Evolutionary conservation across 2,329 filamentous ascomycete genomes (phyloP).

Genomic region (Fusarium oxysporum): DNA sequence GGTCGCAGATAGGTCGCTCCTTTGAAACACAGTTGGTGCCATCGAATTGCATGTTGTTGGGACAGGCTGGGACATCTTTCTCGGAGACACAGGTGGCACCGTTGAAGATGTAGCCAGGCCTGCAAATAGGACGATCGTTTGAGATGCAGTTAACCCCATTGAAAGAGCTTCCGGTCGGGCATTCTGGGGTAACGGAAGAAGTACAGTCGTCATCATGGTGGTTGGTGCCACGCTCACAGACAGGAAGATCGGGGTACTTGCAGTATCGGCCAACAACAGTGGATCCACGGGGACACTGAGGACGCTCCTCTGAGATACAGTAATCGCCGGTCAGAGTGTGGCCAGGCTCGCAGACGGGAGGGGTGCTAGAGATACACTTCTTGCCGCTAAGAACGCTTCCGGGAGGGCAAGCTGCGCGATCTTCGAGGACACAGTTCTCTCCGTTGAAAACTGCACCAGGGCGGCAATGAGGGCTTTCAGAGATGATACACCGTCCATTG

Average conservation of each 20-base stretch:
- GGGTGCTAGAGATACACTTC: neutral
- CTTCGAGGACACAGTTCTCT: slow-evolving; percentile 1
- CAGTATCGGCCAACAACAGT: slow-evolving; percentile 8
- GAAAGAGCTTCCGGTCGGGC: neutral
- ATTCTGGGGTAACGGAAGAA: neutral
- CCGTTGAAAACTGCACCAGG: slow-evolving; percentile 4
- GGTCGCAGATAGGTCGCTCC: neutral
- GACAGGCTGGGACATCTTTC: neutral
- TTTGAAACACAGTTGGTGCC: slow-evolving; percentile 12
- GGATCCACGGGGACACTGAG: neutral
- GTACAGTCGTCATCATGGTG: slow-evolving; percentile 3
- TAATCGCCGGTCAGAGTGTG: neutral
- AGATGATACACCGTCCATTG: neutral
- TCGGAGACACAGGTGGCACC: slow-evolving; percentile 5
- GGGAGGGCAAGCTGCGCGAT: neutral
- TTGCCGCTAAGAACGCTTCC: slow-evolving; percentile 6
- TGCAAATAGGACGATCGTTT: neutral
- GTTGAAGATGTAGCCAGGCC: neutral
- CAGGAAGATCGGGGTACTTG: slow-evolving; percentile 8
- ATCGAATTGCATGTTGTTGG: slow-evolving; percentile 2
- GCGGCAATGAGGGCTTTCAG: neutral
- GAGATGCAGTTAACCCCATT: slow-evolving; percentile 1
- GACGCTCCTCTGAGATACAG: neutral
- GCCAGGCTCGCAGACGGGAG: neutral
- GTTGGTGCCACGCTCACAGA: slow-evolving; percentile 6